Base-by-base conservation (phyloP, 257 asterid species). In the Fraxinus americana region DNA sequence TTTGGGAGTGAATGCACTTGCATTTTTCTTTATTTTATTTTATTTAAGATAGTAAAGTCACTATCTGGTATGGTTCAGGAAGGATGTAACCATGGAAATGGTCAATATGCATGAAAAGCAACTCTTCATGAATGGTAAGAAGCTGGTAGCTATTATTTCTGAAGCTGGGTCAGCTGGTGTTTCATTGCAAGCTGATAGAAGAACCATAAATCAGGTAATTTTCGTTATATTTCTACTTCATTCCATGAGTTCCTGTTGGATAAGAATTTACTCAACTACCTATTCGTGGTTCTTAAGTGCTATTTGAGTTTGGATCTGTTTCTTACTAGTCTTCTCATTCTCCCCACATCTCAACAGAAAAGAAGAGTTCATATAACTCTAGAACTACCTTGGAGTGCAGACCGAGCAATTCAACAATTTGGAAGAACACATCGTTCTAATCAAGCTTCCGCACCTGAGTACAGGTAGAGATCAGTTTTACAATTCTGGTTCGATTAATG, bases 111-210 rank as follows among this genome's bases (percentile, higher is more conserved):
- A 96, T 73, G 99, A 96, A 90, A 96, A 96, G 79, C 93, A 93
- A 84, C 90, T 90, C n/a, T 96, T 96, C 84, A 96, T 96, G 99
- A 93, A 91, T 82, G 98, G 96, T 59, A 89, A 93, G 87, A 96
- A 96, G 84, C 82, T 92, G 38, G 91, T 92, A 65, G 98, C 99
- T 73, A 91, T 96, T 68, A 96, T 96, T 67, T 96, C 99, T 41
- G 99, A 96, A 92, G 99, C 99, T 88, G 99, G 99, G 78, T 96
- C 97, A 67, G 99, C 98, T 80, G 99, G 98, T 82, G 99, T 96
- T 89, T 96, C 99, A 74, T 89, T 96, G 87, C 99, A 96, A 89
- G 97, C 99, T 67, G 99, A 96, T 85, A 91, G 94, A 85, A 89
- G 99, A 90, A 98, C 89, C 10, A 74, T 83, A 82, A 96, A 96